A percentile compares a stretch with the other conserved stretches of the same genome.
Evolutionary conservation across 768 basidiomycete genomes (phyloP).

Genomic region (Hericium alpestre): DNA sequence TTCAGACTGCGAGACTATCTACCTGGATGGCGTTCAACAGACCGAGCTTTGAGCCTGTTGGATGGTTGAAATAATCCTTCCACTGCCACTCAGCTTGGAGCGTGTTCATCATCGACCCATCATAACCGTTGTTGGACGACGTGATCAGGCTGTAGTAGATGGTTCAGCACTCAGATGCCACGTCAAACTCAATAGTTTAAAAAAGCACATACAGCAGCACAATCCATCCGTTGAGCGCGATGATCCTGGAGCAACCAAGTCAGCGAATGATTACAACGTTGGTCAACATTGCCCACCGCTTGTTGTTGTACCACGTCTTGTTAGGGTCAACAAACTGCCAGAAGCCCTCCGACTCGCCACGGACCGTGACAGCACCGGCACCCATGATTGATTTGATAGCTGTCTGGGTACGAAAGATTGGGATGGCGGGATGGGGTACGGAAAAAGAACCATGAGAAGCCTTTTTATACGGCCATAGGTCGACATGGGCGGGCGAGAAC

Average conservation of each 20-base stretch:
- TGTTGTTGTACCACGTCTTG: conserved; percentile 3
- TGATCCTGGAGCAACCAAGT: background rate
- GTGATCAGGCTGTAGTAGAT: conserved; percentile 46
- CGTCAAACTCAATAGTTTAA: background rate
- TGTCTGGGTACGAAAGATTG: background rate
- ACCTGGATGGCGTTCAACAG: conserved; percentile 34
- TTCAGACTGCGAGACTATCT: conserved; percentile 52
- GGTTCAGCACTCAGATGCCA: background rate
- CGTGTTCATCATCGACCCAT: conserved; percentile 75
- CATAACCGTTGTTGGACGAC: conserved; percentile 67
- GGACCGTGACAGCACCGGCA: background rate
- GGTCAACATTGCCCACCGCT: background rate
- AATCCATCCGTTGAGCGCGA: conserved; percentile 47
- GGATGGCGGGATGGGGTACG: background rate
- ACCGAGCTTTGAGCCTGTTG: background rate
- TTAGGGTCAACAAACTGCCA: background rate
- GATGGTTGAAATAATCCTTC: conserved; percentile 44
- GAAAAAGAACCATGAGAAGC: too few species aligned
- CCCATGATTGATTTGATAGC: background rate
- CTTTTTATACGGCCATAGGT: background rate
- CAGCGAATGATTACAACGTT: too few species aligned
- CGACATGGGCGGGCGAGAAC: too few species aligned
- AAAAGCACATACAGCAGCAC: conserved; percentile 40
- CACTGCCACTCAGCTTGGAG: conserved; percentile 60
- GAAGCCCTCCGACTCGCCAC: background rate